Evolutionary conservation across 495 filamentous ascomycete genomes (phyloP), one percentile per base, ranked within the genome.

Genomic region (Hypomontagnella monticulosa): DNA sequence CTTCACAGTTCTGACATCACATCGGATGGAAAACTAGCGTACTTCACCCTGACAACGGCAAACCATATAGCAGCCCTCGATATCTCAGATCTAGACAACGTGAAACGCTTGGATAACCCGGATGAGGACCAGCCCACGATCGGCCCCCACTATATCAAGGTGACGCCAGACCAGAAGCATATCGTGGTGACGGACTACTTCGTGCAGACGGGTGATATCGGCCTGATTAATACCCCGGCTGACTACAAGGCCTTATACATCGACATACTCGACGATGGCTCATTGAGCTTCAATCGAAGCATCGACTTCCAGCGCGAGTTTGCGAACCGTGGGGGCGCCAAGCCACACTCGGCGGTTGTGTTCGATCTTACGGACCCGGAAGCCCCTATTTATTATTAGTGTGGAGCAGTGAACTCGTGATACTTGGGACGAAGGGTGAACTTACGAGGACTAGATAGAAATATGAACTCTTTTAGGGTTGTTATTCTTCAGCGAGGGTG

Each of bases 21-120:
- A 44, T 74, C 82, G 61, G 84, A 89, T 70, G 86, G 86, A 11
- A 83, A 80, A 47, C 82, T 80, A 70, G 74, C 80, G 69, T 88
- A 88, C 75, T 81, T 87, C 58, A 86, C 85, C 15, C 75, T 87
- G 34, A 89, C 85, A 0, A 85, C 85, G 0, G 85, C 78, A 38
- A 87, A 87, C 75, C 85, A 88, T 75, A 82, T 89, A 59, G 85
- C 84, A 0, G 86, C 86, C 1, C 81, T 88, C 16, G 85, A 89
- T 63, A 89, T 88, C 68, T 84, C 80, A 15, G 84, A 89, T 64
- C 75, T 89, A 0, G 74, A 76, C 75, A 83, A 86, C 57, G 79
- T 85, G 57, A 85, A 83, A 72, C 80, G 85, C 14, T 83, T 89
- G 18, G 86, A 89, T 54, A 75, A 88, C 62, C 86, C 85, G 0